Base-by-base conservation (phyloP, 1,284 basidiomycete species). In the Moniliella sp. region DNA sequence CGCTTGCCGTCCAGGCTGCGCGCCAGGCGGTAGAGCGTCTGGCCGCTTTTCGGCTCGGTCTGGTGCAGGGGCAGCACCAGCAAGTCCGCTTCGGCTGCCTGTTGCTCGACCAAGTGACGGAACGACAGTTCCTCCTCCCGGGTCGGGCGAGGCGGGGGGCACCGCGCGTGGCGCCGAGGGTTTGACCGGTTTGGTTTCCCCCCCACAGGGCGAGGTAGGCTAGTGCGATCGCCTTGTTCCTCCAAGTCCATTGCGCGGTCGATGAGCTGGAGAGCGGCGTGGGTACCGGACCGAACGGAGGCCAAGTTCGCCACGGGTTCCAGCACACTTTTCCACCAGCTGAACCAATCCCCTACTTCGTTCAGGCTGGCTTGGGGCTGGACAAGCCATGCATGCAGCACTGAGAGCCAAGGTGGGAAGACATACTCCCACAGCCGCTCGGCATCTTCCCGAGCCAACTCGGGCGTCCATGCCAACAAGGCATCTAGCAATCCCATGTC, bases 381-480 rank as follows among this genome's bases (percentile, higher is more conserved):
- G 8, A 75, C 68, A 32, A 97, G 73, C 91, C 86, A 94, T 25
- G 79, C 62, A 50, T 83, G 75, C 21, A 99, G 64, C n/a, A 79
- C 73, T 27, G 81, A 73, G 31, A 97, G 68, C 84, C 84, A 97
- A 55, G 86, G 84, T 2, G 81, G 79, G 69, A 94, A 91, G 65
- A 97, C 88, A 50, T 83, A 82, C 57, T 86, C 75, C 4, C 50
- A 30, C 25, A 50, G 23, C 4, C 45, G 37, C 13, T 34, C 32
- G 25, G 55, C 8, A 10, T 46, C 42, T 5, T 30, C 35, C 4
- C 33, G 62, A 3, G 80, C 74, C 18, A 97, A 64, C 27, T 82
- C 66, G 15, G 62, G 50, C 11, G 65, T 65, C 91, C 91, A 99
- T 0, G 66, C 65, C 27, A 94, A 64, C 8, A 83, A 75, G 30